Percentiles rank a stretch among this genome's conserved stretches.
Conservation (phyloP, 2,329 filamentous ascomycete species). For the Arthrobotrys iridis region DNA sequence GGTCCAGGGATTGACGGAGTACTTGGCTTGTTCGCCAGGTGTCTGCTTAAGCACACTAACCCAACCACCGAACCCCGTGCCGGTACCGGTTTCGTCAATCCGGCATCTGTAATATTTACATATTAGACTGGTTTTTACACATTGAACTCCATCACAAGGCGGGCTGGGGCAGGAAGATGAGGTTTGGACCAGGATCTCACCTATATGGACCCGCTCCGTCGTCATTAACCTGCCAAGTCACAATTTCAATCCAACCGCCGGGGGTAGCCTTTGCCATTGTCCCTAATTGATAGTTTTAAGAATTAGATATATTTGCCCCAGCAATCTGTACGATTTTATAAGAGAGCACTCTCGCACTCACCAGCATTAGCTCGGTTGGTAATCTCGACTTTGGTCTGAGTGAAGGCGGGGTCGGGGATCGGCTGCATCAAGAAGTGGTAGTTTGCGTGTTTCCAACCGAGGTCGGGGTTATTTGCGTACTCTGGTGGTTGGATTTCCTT, state of each 20-base stretch:
- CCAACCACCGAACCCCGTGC: background rate
- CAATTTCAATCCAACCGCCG: slow-evolving; percentile 8
- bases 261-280: background rate
- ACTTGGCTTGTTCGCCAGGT: background rate
- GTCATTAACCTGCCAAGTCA: background rate
- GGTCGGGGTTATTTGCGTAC: background rate
- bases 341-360: background rate
- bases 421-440: slow-evolving; percentile 6
- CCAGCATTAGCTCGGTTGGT: background rate
- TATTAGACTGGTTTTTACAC: background rate
- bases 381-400: background rate
- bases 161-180: too few relatives aligned
- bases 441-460: slow-evolving; percentile 8
- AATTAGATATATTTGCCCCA: background rate
- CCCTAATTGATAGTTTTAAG: background rate
- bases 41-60: background rate
- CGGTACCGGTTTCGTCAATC: background rate
- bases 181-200: background rate
- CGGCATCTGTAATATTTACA: background rate
- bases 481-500: background rate
- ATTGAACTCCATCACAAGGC: background rate
- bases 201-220: slow-evolving; percentile 17
- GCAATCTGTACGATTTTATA: background rate
- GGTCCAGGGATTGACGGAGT: background rate
- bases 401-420: background rate